Conservation (phyloP, 2,329 filamentous ascomycete species). For the Arthroderma sp. region DNA sequence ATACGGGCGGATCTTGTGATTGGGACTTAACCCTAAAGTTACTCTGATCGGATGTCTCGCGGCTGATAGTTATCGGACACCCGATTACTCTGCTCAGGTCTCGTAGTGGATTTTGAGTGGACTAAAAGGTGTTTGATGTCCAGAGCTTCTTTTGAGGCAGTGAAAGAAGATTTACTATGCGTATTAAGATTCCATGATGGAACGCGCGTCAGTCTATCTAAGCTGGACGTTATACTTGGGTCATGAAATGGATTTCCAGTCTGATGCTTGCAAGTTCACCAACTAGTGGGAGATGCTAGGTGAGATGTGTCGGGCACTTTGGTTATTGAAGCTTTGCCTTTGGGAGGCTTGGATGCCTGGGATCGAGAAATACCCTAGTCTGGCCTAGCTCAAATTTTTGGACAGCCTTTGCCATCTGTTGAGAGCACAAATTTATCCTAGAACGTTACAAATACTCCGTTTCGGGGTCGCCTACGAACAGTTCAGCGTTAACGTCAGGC, state of each 20-base stretch:
- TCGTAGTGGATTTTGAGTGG: conserved; percentile 18
- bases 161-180: conserved; percentile 35
- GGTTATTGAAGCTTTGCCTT: conserved; percentile 33
- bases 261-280: conserved; percentile 27
- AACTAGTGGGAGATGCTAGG: conserved; percentile 35
- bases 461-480: conserved; percentile 32
- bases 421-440: conserved; percentile 14
- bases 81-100: conserved; percentile 47
- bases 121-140: conserved; percentile 29
- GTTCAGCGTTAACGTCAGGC: conserved; percentile 1
- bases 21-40: conserved; percentile 97
- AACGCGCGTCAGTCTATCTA: conserved; percentile 42
- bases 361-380: conserved; percentile 1
- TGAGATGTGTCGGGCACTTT: conserved; percentile 40
- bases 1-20: conserved; percentile 45
- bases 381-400: conserved; percentile 6
- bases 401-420: conserved; percentile 13
- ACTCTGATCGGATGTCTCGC: conserved; percentile 48
- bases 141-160: conserved; percentile 29
- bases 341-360: conserved; percentile 26
- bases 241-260: conserved; percentile 45
- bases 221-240: conserved; percentile 47
- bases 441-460: conserved; percentile 22
- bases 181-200: conserved; percentile 27
- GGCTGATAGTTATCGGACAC: conserved; percentile 54